phyloP scores from a whole-genome alignment of 169 alveolate genomes.

The Cryptosporidium andersoni region DNA sequence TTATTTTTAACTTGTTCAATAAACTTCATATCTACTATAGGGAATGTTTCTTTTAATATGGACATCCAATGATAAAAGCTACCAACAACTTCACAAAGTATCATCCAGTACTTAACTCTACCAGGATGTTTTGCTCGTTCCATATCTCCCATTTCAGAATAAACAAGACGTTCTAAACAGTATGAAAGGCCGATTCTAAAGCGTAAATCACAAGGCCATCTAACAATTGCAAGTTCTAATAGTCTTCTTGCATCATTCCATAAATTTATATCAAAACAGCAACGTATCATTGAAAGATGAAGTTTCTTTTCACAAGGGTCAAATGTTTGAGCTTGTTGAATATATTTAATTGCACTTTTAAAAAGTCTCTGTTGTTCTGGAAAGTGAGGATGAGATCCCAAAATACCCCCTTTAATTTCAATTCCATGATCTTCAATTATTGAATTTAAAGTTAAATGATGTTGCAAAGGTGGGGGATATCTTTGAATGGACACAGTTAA shows the following conservation, averaged over 20 bases:
- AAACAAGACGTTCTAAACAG: slow-evolving; percentile 49
- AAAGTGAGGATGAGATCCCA: slow-evolving; percentile 68
- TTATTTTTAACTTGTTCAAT: slow-evolving; percentile 35
- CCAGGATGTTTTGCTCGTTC: slow-evolving; percentile 71
- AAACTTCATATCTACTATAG: slow-evolving; percentile 31
- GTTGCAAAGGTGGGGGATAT: slow-evolving; percentile 63
- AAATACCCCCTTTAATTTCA: slow-evolving; percentile 17
- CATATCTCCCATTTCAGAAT: slow-evolving; percentile 70
- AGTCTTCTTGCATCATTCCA: slow-evolving; percentile 67
- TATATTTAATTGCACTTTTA: slow-evolving; percentile 27
- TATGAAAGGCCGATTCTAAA: slow-evolving; percentile 56
- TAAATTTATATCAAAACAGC: slow-evolving; percentile 68
- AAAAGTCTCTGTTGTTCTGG: slow-evolving; percentile 35
- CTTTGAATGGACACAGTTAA: slow-evolving; percentile 40
- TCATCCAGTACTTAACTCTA: slow-evolving; percentile 68
- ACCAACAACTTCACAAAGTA: slow-evolving; percentile 61
- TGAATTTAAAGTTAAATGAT: slow-evolving; percentile 42
- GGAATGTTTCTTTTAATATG: slow-evolving; percentile 55
- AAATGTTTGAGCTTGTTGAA: slow-evolving; percentile 50
- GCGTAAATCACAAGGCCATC: slow-evolving; percentile 64
- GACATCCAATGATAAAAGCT: slow-evolving; percentile 59
- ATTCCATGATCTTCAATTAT: slow-evolving; percentile 31
- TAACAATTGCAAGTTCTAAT: slow-evolving; percentile 40
- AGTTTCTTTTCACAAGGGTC: slow-evolving; percentile 56
- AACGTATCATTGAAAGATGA: slow-evolving; percentile 38